Conservation (phyloP, 75 land plant genomes). For the Isoetes taiwanensis region DNA sequence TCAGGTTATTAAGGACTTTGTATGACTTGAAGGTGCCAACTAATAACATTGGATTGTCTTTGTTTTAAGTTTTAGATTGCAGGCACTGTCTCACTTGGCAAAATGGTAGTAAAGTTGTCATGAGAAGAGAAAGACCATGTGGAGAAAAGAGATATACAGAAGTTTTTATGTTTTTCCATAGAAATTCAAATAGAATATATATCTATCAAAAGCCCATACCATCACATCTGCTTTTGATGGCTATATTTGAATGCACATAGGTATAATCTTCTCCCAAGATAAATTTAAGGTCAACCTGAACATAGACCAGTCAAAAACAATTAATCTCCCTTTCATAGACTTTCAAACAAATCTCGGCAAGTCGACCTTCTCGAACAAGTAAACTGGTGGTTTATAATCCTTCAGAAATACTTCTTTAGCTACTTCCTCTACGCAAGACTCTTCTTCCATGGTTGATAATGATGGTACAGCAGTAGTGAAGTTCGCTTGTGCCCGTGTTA, state of each 20-base stretch:
- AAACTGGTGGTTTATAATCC: slow-evolving; percentile 74
- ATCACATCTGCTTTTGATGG: slow-evolving; percentile 45
- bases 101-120: background rate
- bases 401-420: slow-evolving; percentile 81
- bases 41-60: background rate
- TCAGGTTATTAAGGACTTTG: no score
- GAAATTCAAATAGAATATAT: background rate
- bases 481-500: slow-evolving; percentile 11
- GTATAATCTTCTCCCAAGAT: slow-evolving; percentile 74
- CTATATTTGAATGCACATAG: slow-evolving; percentile 49
- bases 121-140: background rate
- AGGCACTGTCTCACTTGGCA: background rate
- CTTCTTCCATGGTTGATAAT: slow-evolving; percentile 23
- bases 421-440: slow-evolving; percentile 48
- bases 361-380: slow-evolving; percentile 62
- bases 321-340: background rate
- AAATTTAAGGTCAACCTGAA: slow-evolving; percentile 73
- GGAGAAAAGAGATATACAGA: background rate
- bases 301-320: background rate
- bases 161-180: background rate
- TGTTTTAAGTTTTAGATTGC: background rate
- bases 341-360: background rate
- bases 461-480: slow-evolving; percentile 58
- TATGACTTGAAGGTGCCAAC: no score
- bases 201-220: slow-evolving; percentile 19